These are phyloP conservation scores for Taphrina communis DNA, from an alignment of 1,139 yeast species.

Conservation along the genomic window DNA sequence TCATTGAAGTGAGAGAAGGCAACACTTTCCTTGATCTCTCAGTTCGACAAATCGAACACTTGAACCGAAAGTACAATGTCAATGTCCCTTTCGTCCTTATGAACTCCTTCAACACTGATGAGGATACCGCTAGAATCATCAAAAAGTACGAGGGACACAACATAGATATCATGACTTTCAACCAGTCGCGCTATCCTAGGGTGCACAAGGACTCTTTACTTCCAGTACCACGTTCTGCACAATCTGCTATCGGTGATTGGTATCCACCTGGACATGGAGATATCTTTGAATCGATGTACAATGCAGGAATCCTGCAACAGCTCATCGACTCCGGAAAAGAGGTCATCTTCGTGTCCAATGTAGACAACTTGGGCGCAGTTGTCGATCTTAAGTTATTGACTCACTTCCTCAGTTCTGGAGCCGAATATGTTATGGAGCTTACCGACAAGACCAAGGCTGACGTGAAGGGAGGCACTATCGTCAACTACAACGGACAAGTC, in stretches of 20 bases:
- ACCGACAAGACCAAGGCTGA: constrained; percentile 99
- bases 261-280: constrained; percentile 99
- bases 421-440: constrained; percentile 97
- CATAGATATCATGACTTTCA: constrained; percentile 92
- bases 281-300: constrained; percentile 84
- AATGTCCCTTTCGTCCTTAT: constrained; percentile 94
- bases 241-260: constrained; percentile 85
- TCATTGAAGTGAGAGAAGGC: constrained; percentile 97
- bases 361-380: constrained; percentile 98
- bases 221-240: constrained; percentile 83
- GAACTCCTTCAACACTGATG: constrained; percentile 98
- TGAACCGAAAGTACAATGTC: constrained; percentile 86
- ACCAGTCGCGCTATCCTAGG: constrained; percentile 96
- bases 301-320: constrained; percentile 90
- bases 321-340: constrained; percentile 93
- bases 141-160: constrained; percentile 97
- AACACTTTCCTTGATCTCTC: constrained; percentile 93
- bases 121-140: constrained; percentile 91
- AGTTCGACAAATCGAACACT: constrained; percentile 94
- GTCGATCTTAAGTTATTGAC: constrained; percentile 88
- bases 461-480: constrained; percentile 98
- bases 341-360: constrained; percentile 91
- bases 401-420: constrained; percentile 88
- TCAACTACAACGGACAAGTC: constrained; percentile 93
- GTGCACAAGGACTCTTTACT: constrained; percentile 90